Percentiles rank a stretch among this genome's conserved stretches.
Evolutionary conservation across 805 yeast genomes (phyloP).

Genomic region (Naumovozyma dairenensis): DNA sequence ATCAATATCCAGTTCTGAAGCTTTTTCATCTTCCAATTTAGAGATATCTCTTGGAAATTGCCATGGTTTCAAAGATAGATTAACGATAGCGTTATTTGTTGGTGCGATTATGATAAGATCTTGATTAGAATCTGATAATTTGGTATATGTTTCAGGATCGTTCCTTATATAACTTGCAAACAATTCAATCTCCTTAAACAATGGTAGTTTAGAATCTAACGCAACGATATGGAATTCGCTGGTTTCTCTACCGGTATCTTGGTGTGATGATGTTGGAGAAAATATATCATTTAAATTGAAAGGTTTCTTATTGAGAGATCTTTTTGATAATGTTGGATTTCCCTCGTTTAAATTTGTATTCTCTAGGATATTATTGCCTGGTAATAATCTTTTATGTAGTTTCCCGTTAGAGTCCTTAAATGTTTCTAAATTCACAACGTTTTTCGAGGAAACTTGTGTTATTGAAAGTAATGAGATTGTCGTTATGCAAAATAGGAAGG

Average conservation of each 20-base stretch:
- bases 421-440: constrained; percentile 5
- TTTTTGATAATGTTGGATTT: constrained; percentile 1
- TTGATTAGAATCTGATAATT: constrained; percentile 36
- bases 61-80: constrained; percentile 62
- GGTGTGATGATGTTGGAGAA: too few species aligned
- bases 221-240: constrained; percentile 4
- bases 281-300: not conserved
- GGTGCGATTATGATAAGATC: constrained; percentile 62
- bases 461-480: not conserved
- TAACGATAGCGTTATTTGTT: constrained; percentile 47
- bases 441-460: constrained; percentile 2
- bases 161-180: constrained; percentile 68
- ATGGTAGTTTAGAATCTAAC: constrained; percentile 25
- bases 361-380: too few species aligned
- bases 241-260: not conserved
- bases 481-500: too few species aligned
- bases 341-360: too few species aligned
- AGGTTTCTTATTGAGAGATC: not conserved
- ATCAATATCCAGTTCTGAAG: constrained; percentile 38
- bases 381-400: constrained; percentile 6
- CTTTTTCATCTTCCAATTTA: constrained; percentile 13
- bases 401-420: constrained; percentile 9
- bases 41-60: constrained; percentile 52
- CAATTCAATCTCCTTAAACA: constrained; percentile 39
- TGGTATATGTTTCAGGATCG: constrained; percentile 37